Conservation (phyloP, 106 monocot genomes). For the Chionographis japonica region DNA sequence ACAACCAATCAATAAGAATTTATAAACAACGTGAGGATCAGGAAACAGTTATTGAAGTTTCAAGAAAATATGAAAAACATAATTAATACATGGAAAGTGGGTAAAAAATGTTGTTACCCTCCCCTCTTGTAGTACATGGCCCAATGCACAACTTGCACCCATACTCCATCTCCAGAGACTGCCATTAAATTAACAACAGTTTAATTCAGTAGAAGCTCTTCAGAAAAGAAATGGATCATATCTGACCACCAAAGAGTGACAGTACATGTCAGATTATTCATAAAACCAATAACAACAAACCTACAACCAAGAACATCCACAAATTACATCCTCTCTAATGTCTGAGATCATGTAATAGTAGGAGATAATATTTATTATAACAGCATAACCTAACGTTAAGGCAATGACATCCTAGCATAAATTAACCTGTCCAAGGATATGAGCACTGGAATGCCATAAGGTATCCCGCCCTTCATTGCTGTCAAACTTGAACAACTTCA, state of each 20-base stretch:
- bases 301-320: neutral
- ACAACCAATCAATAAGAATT: no score
- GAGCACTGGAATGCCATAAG: conserved; percentile 99
- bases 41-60: no score
- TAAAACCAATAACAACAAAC: neutral
- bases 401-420: neutral
- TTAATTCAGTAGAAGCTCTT: neutral
- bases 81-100: neutral
- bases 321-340: neutral
- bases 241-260: neutral
- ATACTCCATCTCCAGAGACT: conserved; percentile 86
- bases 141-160: conserved; percentile 98
- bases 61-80: no score
- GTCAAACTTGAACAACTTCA: conserved; percentile 87
- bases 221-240: neutral
- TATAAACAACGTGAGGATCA: no score
- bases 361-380: neutral
- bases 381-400: neutral
- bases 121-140: conserved; percentile 92
- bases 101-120: conserved; percentile 49
- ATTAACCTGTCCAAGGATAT: conserved; percentile 91
- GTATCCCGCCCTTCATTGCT: conserved; percentile 90
- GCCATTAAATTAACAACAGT: conserved; percentile 8
- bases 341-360: neutral
- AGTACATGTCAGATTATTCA: neutral